These are phyloP conservation scores for Rhizopogon vesiculosus DNA, from an alignment of 768 basidiomycete species.

Conservation along the genomic window DNA sequence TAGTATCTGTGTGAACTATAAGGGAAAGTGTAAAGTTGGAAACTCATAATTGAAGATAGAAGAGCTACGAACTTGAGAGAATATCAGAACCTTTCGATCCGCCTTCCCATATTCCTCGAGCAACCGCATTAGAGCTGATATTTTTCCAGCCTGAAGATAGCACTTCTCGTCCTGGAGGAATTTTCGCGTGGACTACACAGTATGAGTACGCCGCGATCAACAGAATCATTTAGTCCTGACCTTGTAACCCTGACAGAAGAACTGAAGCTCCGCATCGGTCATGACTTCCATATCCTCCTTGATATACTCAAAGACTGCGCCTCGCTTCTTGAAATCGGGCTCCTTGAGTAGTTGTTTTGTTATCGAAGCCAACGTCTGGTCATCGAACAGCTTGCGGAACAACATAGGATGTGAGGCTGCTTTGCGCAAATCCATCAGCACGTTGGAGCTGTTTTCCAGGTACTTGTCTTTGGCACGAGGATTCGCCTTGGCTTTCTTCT, in stretches of 20 bases:
- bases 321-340: conserved; percentile 83
- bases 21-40: not conserved
- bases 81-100: conserved; percentile 82
- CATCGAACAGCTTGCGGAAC: conserved; percentile 82
- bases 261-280: conserved; percentile 94
- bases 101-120: conserved; percentile 62
- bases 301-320: conserved; percentile 76
- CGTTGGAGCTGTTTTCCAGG: conserved; percentile 82
- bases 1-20: conserved; percentile 90
- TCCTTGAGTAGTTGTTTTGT: conserved; percentile 86
- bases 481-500: conserved; percentile 27
- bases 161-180: conserved; percentile 70
- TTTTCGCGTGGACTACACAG: conserved; percentile 58
- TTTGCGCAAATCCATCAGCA: conserved; percentile 96
- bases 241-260: conserved; percentile 83
- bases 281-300: conserved; percentile 98
- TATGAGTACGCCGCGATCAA: conserved; percentile 5
- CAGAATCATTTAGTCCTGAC: conserved; percentile 30
- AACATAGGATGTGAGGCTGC: conserved; percentile 96
- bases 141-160: conserved; percentile 87
- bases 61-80: conserved; percentile 71
- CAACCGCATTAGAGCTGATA: conserved; percentile 66
- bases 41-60: not conserved
- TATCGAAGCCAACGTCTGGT: conserved; percentile 67
- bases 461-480: conserved; percentile 63